Evolutionary conservation across 2,329 filamentous ascomycete genomes (phyloP).

Genomic region (Trichoderma guizhouense): DNA sequence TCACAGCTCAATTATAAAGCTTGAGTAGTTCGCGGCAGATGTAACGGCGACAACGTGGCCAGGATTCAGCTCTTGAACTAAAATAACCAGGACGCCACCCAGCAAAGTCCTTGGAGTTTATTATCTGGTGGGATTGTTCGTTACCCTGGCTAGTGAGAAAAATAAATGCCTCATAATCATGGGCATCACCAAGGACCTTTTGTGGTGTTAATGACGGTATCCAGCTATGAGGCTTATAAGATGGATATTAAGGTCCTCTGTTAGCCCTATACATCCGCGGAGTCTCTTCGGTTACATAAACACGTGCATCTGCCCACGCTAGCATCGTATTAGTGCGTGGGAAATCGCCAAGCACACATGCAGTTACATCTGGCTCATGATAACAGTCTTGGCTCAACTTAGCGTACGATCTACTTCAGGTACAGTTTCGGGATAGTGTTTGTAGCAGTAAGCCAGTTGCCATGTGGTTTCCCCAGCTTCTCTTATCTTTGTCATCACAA

Average conservation of each 20-base stretch:
- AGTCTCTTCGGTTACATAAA: neutral
- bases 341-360: neutral
- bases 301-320: neutral
- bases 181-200: neutral
- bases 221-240: neutral
- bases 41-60: neutral
- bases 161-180: slow-evolving; percentile 2
- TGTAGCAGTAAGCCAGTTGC: neutral
- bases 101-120: neutral
- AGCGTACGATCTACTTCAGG: neutral
- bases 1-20: neutral
- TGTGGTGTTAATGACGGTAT: neutral
- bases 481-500: too few relatives aligned
- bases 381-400: neutral
- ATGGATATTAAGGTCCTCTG: neutral
- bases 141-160: neutral
- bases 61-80: neutral
- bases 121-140: neutral
- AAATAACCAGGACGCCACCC: neutral
- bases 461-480: neutral
- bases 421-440: neutral
- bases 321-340: neutral
- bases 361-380: neutral
- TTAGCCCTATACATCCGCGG: neutral
- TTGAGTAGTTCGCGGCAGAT: neutral